Evolutionary conservation across 257 asterid genomes (phyloP).

Genomic region (Ballota nigra): DNA sequence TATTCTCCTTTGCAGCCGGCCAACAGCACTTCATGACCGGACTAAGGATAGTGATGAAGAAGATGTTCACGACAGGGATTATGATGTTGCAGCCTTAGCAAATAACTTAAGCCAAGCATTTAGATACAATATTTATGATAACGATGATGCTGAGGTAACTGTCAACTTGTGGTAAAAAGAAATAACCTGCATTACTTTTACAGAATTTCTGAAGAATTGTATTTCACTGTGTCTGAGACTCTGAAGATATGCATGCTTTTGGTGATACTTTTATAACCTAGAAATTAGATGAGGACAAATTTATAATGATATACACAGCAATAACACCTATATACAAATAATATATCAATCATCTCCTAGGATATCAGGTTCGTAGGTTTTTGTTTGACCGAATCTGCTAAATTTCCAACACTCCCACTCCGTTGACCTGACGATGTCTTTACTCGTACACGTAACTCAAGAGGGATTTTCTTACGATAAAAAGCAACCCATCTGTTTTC

Average conservation of each 20-base stretch:
- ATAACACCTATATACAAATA: neutral
- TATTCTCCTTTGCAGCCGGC: slow-evolving; percentile 64
- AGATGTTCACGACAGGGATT: slow-evolving; percentile 83
- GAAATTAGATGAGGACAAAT: neutral
- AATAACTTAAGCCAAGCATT: slow-evolving; percentile 90
- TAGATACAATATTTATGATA: slow-evolving; percentile 77
- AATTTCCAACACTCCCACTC: neutral
- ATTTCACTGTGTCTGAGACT: neutral
- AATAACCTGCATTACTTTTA: neutral
- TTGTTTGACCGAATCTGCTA: neutral
- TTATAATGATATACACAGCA: neutral
- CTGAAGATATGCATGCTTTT: neutral
- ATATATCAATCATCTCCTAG: neutral
- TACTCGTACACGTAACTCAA: neutral
- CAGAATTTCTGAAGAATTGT: neutral
- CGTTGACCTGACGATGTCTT: neutral
- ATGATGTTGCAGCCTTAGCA: slow-evolving; percentile 90
- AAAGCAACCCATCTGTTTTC: no score
- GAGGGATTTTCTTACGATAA: neutral
- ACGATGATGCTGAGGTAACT: slow-evolving; percentile 73
- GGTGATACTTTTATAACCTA: neutral
- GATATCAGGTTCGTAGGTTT: neutral
- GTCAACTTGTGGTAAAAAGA: neutral
- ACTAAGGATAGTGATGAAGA: slow-evolving; percentile 90
- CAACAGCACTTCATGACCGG: slow-evolving; percentile 84